A percentile compares a stretch with the other conserved stretches of the same genome.
Conservation (phyloP, 2,329 filamentous ascomycete species). For the Aspergillus quadricinctus region DNA sequence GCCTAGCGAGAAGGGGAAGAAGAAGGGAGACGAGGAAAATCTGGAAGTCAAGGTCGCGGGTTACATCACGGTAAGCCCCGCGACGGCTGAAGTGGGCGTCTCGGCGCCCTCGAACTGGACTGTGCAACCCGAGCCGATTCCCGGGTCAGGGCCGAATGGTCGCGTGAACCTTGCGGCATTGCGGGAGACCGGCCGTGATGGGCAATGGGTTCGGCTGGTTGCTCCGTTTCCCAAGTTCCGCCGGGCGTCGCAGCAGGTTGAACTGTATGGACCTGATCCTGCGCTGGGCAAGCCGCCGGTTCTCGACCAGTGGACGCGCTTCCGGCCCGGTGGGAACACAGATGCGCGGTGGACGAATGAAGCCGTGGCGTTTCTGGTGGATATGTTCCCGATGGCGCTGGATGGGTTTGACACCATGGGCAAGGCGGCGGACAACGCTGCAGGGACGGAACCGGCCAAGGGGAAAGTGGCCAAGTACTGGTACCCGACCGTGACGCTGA, state of each 20-base stretch:
- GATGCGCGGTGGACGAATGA: constrained; percentile 58
- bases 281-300: constrained; percentile 16
- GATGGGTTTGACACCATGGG: constrained; percentile 45
- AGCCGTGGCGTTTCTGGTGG: constrained; percentile 61
- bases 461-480: constrained; percentile 49
- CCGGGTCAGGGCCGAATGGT: constrained; percentile 32
- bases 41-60: constrained; percentile 58
- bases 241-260: constrained; percentile 48
- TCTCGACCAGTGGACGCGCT: constrained; percentile 65
- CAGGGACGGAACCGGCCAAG: constrained; percentile 16
- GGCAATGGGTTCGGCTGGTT: constrained; percentile 19
- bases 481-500: constrained; percentile 73
- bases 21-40: constrained; percentile 24
- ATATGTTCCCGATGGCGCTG: constrained; percentile 65
- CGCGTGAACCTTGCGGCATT: constrained; percentile 20
- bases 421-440: constrained; percentile 10
- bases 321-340: constrained; percentile 47
- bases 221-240: constrained; percentile 37
- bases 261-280: constrained; percentile 42
- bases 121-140: constrained; percentile 43
- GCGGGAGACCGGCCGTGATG: constrained; percentile 20
- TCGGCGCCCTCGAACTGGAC: constrained; percentile 53
- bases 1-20: constrained; percentile 26
- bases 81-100: constrained; percentile 55
- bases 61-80: constrained; percentile 63